These are phyloP conservation scores for Hibiscus tridactylites DNA, from an alignment of 345 rosid species.

Conservation along the genomic window DNA sequence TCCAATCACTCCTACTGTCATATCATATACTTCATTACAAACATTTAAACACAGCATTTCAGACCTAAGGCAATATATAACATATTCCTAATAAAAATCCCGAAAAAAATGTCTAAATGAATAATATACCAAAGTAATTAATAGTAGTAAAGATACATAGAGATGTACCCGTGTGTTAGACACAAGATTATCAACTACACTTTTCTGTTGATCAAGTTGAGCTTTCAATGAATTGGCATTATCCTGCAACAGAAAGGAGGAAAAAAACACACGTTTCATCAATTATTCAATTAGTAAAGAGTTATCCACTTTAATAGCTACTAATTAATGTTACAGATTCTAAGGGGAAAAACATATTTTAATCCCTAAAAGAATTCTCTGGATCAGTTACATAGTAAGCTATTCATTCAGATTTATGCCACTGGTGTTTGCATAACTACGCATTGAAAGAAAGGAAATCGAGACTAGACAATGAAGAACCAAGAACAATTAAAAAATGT, in stretches of 20 bases:
- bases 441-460: not conserved
- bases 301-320: not conserved
- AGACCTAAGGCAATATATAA: not conserved
- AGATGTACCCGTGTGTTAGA: slow-evolving; percentile 63
- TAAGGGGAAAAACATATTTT: not conserved
- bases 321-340: not conserved
- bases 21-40: not conserved
- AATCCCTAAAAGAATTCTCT: not conserved
- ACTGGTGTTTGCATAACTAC: not conserved
- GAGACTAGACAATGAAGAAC: not conserved
- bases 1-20: not conserved
- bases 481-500: not conserved
- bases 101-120: not conserved
- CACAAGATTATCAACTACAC: slow-evolving; percentile 57
- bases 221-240: slow-evolving; percentile 50
- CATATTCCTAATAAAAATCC: not conserved
- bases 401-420: not conserved
- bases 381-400: not conserved
- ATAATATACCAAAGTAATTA: not conserved
- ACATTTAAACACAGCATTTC: not conserved
- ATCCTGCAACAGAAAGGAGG: slow-evolving; percentile 34
- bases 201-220: slow-evolving; percentile 63
- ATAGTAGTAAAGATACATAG: not conserved
- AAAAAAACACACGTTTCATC: not conserved
- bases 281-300: not conserved